Conservation (phyloP, 208 protist genomes). For the Acanthamoeba lenticulata region DNA sequence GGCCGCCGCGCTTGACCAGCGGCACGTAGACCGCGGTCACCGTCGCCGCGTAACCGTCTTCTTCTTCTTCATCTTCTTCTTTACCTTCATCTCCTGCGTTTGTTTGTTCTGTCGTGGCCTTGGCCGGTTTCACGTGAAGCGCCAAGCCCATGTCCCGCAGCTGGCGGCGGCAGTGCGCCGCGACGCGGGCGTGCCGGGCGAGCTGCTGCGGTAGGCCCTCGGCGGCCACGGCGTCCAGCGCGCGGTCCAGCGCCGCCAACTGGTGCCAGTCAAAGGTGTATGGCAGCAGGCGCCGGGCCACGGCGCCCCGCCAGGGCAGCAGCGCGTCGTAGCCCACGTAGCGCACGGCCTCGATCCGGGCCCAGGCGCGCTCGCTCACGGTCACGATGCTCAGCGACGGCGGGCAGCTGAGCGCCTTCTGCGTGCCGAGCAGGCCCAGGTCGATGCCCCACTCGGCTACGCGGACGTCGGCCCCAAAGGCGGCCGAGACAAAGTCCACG, state of each 20-base stretch:
- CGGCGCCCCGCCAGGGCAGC: neutral
- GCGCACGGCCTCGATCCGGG: slow-evolving; percentile 16
- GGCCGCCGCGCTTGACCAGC: neutral
- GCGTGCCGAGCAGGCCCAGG: slow-evolving; percentile 47
- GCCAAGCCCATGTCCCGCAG: slow-evolving; percentile 10
- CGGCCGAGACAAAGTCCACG: slow-evolving; percentile 53
- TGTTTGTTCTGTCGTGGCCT: neutral
- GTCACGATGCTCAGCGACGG: slow-evolving; percentile 52
- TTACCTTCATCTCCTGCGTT: neutral
- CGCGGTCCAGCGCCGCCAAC: neutral
- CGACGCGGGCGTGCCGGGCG: neutral
- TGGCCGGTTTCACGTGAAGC: neutral
- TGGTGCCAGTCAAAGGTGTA: slow-evolving; percentile 63
- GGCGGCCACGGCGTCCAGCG: neutral
- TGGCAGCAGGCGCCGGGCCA: neutral
- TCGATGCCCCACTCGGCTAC: slow-evolving; percentile 61
- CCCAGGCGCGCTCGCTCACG: slow-evolving; percentile 56
- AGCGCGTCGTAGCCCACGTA: slow-evolving; percentile 57
- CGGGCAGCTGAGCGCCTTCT: slow-evolving; percentile 27
- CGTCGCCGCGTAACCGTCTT: neutral
- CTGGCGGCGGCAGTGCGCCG: neutral
- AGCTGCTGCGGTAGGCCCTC: neutral
- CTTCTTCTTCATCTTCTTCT: neutral
- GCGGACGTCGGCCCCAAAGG: slow-evolving; percentile 39
- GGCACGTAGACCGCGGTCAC: slow-evolving; percentile 62